Percentiles rank a stretch among this genome's conserved stretches.
phyloP scores from a whole-genome alignment of 164 flowering plant genomes.

The Aristolochia californica region DNA sequence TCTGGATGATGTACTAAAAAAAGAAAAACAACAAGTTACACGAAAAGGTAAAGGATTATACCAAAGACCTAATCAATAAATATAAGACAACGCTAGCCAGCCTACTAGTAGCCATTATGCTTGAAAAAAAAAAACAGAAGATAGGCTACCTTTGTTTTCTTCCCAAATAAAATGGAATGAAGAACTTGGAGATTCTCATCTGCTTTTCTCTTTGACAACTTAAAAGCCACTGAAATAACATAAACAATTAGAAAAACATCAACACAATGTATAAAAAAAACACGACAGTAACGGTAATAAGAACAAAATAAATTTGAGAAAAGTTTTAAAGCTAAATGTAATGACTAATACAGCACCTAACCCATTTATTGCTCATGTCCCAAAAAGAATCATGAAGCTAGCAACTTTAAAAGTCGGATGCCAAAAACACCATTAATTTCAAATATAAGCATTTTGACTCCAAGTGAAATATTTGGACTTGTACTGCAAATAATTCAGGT shows the following conservation, averaged over 20 bases:
- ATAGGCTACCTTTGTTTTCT: constrained; percentile 53
- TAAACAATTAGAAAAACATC: constrained; percentile 20
- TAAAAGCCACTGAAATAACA: constrained; percentile 77
- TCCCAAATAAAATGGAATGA: constrained; percentile 73
- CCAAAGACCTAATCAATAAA: too few relatives aligned
- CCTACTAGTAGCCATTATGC: too few relatives aligned
- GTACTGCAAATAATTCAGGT: neutral
- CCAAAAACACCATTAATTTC: too few relatives aligned
- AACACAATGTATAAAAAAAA: too few relatives aligned
- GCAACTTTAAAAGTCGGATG: too few relatives aligned
- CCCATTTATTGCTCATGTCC: neutral
- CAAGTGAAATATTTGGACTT: too few relatives aligned
- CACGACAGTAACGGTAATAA: too few relatives aligned
- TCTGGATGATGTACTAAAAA: neutral
- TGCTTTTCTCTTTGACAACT: constrained; percentile 78
- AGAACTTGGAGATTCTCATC: constrained; percentile 80
- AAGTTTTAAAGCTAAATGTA: constrained; percentile 2
- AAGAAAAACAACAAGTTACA: neutral
- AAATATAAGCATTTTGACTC: too few relatives aligned
- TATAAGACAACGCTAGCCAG: too few relatives aligned
- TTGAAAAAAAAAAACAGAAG: neutral
- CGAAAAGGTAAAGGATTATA: too few relatives aligned
- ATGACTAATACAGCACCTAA: neutral
- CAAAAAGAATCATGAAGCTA: neutral
- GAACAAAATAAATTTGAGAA: constrained; percentile 5